Percentiles rank a stretch among this genome's conserved stretches.
These are phyloP conservation scores for Colletotrichum phormii DNA, from an alignment of 2,329 filamentous ascomycete species.

Conservation along the genomic window DNA sequence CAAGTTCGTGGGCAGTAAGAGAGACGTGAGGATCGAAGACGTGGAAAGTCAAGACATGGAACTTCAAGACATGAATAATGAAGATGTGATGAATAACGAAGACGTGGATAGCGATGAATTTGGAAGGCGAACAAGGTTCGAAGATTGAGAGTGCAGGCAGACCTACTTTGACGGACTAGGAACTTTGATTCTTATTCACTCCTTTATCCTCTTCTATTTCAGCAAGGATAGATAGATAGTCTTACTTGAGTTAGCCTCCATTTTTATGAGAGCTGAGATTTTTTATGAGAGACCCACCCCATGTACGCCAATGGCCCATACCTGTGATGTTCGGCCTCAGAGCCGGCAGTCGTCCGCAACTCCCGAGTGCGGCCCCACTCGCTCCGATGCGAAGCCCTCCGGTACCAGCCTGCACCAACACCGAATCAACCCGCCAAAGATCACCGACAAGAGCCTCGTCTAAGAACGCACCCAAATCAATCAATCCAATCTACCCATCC, in stretches of 20 bases:
- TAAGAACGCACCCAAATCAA: no score
- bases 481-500: no score
- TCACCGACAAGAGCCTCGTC: no score
- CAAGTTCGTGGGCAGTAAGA: no score
- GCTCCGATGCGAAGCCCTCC: neutral
- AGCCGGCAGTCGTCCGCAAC: neutral
- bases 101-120: neutral
- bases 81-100: no score
- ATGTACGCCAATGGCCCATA: no score
- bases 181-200: neutral
- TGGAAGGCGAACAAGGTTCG: neutral
- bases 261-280: neutral
- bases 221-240: neutral
- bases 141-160: neutral
- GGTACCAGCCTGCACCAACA: no score
- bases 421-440: no score
- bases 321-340: neutral
- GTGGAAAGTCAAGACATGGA: no score
- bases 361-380: neutral
- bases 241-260: neutral
- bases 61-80: rapidly evolving
- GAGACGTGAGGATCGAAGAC: rapidly evolving
- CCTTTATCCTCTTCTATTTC: neutral
- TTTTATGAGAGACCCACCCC: no score
- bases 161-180: neutral